Evolutionary conservation across 805 yeast genomes (phyloP).

Genomic region (Candida stauntonica): DNA sequence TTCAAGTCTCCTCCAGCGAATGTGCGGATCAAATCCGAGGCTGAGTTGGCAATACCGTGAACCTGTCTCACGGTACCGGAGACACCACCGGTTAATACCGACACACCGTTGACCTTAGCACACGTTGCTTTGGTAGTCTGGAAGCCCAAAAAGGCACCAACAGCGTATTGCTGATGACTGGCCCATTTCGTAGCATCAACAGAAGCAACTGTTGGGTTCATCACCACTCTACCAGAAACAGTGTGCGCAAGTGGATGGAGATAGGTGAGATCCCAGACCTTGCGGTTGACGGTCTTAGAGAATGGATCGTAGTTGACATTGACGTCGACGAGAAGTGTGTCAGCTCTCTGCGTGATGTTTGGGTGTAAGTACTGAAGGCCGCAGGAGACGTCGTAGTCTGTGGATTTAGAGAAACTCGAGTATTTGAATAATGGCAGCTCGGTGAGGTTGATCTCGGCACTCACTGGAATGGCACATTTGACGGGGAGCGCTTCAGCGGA

Average conservation of each 20-base stretch:
- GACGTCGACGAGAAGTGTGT: slow-evolving; percentile 41
- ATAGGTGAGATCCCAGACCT: slow-evolving; percentile 44
- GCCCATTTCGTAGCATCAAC: slow-evolving; percentile 45
- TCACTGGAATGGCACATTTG: slow-evolving; percentile 31
- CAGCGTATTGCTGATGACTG: slow-evolving; percentile 46
- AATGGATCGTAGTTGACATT: slow-evolving; percentile 47
- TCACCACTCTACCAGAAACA: slow-evolving; percentile 43
- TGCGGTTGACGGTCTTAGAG: slow-evolving; percentile 39
- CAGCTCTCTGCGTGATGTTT: slow-evolving; percentile 58
- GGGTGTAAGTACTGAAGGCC: slow-evolving; percentile 34
- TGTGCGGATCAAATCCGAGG: slow-evolving; percentile 50
- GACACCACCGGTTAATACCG: slow-evolving; percentile 47
- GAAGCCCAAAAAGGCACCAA: slow-evolving; percentile 47
- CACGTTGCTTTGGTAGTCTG: slow-evolving; percentile 31
- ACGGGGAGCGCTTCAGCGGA: slow-evolving; percentile 28
- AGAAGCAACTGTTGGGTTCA: slow-evolving; percentile 43
- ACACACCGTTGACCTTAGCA: slow-evolving; percentile 18
- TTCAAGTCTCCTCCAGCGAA: slow-evolving; percentile 57
- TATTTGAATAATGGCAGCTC: slow-evolving; percentile 31
- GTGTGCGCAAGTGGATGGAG: slow-evolving; percentile 41
- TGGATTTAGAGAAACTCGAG: slow-evolving; percentile 32
- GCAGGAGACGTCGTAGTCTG: slow-evolving; percentile 32
- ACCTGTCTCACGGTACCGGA: slow-evolving; percentile 55
- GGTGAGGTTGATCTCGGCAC: slow-evolving; percentile 38
- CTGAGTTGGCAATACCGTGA: slow-evolving; percentile 47